A percentile compares a stretch with the other conserved stretches of the same genome.
phyloP scores from a whole-genome alignment of 371 early-diverging fungal genomes.

The Mortierella sp. region DNA sequence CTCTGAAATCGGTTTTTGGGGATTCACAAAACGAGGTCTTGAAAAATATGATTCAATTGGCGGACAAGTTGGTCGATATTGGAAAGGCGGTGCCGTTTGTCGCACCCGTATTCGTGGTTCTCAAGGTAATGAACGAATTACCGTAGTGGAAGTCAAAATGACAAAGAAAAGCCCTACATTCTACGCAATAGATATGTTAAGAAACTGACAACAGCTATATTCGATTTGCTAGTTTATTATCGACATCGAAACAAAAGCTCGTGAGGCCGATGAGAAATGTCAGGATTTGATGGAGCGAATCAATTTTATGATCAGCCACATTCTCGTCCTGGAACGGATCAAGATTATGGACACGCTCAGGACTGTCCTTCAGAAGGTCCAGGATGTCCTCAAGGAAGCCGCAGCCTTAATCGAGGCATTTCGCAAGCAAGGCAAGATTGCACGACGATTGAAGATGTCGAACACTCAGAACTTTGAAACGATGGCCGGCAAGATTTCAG shows the following conservation, averaged over 20 bases:
- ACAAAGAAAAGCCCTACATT: background rate
- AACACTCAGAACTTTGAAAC: constrained; percentile 59
- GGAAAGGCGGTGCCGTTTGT: constrained; percentile 62
- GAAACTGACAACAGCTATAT: background rate
- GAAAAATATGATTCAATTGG: constrained; percentile 46
- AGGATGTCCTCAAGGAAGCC: constrained; percentile 55
- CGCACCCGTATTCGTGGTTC: constrained; percentile 60
- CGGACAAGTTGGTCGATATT: constrained; percentile 58
- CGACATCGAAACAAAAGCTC: constrained; percentile 57
- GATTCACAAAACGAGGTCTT: constrained; percentile 13
- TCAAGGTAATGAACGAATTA: constrained; percentile 32
- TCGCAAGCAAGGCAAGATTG: constrained; percentile 60
- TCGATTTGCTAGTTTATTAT: constrained; percentile 53
- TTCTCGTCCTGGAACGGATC: constrained; percentile 58
- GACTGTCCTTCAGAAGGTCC: constrained; percentile 54
- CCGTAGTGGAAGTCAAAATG: background rate
- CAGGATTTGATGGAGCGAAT: constrained; percentile 63
- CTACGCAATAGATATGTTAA: background rate
- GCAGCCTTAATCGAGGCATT: constrained; percentile 60
- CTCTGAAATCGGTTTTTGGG: background rate
- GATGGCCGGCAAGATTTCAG: constrained; percentile 50
- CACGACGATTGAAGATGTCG: constrained; percentile 60
- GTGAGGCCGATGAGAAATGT: constrained; percentile 62
- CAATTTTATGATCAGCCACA: constrained; percentile 61
- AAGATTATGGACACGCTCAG: constrained; percentile 34